Percentiles rank a stretch among this genome's conserved stretches.
phyloP scores from a whole-genome alignment of 1,139 yeast species.

The Suzukiozyma palmioleophila region DNA sequence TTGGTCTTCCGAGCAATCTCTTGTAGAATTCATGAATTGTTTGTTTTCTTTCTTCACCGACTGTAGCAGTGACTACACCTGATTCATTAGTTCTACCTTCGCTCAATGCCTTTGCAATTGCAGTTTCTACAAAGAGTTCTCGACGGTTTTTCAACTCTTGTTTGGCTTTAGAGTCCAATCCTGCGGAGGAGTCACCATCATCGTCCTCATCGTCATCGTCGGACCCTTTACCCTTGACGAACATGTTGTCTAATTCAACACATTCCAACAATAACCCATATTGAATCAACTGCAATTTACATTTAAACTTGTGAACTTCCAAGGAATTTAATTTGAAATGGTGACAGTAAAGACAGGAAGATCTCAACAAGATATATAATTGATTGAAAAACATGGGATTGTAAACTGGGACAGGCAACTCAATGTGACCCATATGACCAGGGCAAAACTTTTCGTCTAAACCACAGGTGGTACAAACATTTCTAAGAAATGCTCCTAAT shows the following conservation, averaged over 20 bases:
- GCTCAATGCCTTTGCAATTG: slow-evolving; percentile 70
- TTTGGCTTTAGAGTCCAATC: slow-evolving; percentile 35
- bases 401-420: slow-evolving; percentile 91
- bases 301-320: slow-evolving; percentile 72
- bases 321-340: slow-evolving; percentile 64
- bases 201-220: slow-evolving; percentile 31
- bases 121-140: slow-evolving; percentile 62
- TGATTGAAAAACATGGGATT: slow-evolving; percentile 93
- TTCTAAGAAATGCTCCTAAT: slow-evolving; percentile 86
- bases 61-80: slow-evolving; percentile 80
- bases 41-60: slow-evolving; percentile 79
- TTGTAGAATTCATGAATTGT: slow-evolving; percentile 74
- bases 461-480: slow-evolving; percentile 94
- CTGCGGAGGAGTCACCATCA: slow-evolving; percentile 26
- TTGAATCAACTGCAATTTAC: slow-evolving; percentile 79
- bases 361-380: slow-evolving; percentile 76
- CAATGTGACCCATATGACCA: slow-evolving; percentile 98
- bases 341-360: slow-evolving; percentile 88
- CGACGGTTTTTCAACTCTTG: slow-evolving; percentile 54
- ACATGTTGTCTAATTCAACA: slow-evolving; percentile 63
- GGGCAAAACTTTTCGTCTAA: slow-evolving; percentile 93
- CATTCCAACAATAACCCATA: slow-evolving; percentile 84
- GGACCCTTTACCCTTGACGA: slow-evolving; percentile 28
- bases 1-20: slow-evolving; percentile 67
- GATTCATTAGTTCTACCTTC: slow-evolving; percentile 65